phyloP scores from a whole-genome alignment of 768 basidiomycete species.

The Phlebiopsis gigantea region DNA sequence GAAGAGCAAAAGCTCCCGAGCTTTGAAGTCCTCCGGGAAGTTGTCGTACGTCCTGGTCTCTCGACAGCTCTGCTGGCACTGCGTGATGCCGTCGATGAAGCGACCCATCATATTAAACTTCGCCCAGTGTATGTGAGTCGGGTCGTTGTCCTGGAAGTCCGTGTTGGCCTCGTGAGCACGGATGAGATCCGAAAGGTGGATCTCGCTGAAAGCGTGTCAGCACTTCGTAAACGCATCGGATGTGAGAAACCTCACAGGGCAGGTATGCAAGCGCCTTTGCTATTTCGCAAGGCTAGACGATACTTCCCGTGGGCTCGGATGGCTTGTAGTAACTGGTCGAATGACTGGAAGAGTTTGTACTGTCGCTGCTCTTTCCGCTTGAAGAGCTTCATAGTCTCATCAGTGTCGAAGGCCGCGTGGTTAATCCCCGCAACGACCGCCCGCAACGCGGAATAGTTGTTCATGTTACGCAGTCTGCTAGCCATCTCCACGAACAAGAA shows the following conservation, averaged over 20 bases:
- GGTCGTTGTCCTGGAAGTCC: slow-evolving; percentile 62
- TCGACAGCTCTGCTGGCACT: slow-evolving; percentile 75
- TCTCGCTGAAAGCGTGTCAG: slow-evolving; percentile 53
- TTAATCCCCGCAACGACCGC: slow-evolving; percentile 94
- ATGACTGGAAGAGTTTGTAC: slow-evolving; percentile 74
- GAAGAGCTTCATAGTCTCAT: slow-evolving; percentile 72
- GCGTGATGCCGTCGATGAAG: slow-evolving; percentile 71
- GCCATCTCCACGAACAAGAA: slow-evolving; percentile 89
- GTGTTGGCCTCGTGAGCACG: slow-evolving; percentile 81
- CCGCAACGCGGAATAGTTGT: slow-evolving; percentile 91
- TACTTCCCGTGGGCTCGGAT: slow-evolving; percentile 86
- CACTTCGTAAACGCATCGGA: slow-evolving; percentile 9
- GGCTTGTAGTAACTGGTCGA: slow-evolving; percentile 80
- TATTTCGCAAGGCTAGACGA: slow-evolving; percentile 79
- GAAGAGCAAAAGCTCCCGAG: slow-evolving; percentile 48
- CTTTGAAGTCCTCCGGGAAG: slow-evolving; percentile 49
- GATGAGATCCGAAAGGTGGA: slow-evolving; percentile 86
- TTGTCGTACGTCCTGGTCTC: slow-evolving; percentile 40
- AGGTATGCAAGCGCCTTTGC: slow-evolving; percentile 84
- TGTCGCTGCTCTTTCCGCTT: slow-evolving; percentile 59
- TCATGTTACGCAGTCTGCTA: slow-evolving; percentile 67
- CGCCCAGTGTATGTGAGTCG: slow-evolving; percentile 85
- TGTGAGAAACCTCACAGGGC: slow-evolving; percentile 49
- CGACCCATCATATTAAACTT: slow-evolving; percentile 92
- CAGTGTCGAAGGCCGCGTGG: slow-evolving; percentile 71